Evolutionary conservation across 2,329 filamentous ascomycete genomes (phyloP).

Genomic region (Chrysoporthe austroafricana): DNA sequence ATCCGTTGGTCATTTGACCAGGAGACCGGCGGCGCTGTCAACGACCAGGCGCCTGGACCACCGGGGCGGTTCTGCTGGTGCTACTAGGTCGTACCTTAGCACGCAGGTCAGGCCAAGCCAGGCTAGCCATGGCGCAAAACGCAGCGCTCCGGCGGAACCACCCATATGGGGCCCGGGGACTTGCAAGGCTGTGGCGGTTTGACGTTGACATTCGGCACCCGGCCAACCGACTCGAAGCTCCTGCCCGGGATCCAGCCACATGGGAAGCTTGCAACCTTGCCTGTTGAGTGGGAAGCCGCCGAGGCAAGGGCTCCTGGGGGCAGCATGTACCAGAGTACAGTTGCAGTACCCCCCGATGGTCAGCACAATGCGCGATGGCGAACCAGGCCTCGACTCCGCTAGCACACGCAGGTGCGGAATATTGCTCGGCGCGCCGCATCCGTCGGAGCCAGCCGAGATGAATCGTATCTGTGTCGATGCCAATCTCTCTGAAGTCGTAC

Average conservation of each 20-base stretch:
- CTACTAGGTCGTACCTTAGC: no score
- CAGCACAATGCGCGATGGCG: constrained; percentile 1
- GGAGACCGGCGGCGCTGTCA: constrained; percentile 1
- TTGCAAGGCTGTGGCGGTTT: constrained; percentile 15
- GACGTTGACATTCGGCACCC: constrained; percentile 25
- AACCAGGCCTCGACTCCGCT: background rate
- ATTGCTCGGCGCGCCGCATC: constrained; percentile 12
- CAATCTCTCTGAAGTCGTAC: constrained; percentile 4
- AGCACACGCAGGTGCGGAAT: background rate
- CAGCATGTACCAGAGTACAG: background rate
- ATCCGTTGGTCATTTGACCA: background rate
- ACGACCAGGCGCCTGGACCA: background rate
- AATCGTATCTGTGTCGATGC: constrained; percentile 5
- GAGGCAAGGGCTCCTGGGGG: background rate
- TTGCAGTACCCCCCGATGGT: background rate
- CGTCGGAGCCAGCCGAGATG: constrained; percentile 27
- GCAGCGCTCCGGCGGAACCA: constrained; percentile 25
- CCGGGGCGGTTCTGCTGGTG: background rate
- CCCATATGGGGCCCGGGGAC: constrained; percentile 10
- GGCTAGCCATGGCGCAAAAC: constrained; percentile 29
- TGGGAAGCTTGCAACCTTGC: constrained; percentile 11
- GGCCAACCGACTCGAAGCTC: constrained; percentile 23
- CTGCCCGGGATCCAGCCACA: constrained; percentile 20
- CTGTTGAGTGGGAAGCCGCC: background rate
- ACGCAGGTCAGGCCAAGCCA: constrained; percentile 2